Conservation (phyloP, 176 grass and related monocot species). For the Carex kokanica region DNA sequence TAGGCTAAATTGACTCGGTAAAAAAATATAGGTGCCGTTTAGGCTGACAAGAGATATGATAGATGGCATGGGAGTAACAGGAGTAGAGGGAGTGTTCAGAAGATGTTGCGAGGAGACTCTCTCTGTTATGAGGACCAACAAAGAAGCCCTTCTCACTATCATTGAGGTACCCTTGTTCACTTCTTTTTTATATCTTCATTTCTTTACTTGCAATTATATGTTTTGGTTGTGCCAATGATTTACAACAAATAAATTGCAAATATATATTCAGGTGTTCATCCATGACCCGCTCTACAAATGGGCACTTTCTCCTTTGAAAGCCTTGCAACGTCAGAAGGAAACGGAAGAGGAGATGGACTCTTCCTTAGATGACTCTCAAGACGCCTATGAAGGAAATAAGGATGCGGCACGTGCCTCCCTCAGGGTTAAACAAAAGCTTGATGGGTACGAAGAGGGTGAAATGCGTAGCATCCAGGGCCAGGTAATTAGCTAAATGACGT, state of each 20-base stretch:
- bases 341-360: slow-evolving; percentile 60
- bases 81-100: slow-evolving; percentile 90
- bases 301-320: slow-evolving; percentile 95
- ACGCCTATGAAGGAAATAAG: slow-evolving; percentile 77
- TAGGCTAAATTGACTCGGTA: slow-evolving; percentile 11
- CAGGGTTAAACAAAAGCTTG: slow-evolving; percentile 84
- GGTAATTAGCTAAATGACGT: slow-evolving; percentile 29
- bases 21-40: slow-evolving; percentile 67
- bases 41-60: slow-evolving; percentile 77
- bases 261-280: slow-evolving; percentile 57
- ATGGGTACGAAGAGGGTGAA: slow-evolving; percentile 85
- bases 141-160: slow-evolving; percentile 87
- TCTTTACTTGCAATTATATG: background rate
- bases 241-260: background rate
- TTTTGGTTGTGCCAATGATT: background rate
- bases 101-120: slow-evolving; percentile 96
- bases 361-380: slow-evolving; percentile 69
- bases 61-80: slow-evolving; percentile 95
- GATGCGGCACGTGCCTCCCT: slow-evolving; percentile 93
- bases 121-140: slow-evolving; percentile 85
- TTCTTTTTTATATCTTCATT: background rate
- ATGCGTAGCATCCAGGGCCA: slow-evolving; percentile 91
- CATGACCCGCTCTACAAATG: slow-evolving; percentile 99
- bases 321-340: slow-evolving; percentile 96
- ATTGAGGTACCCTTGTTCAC: slow-evolving; percentile 58